These are phyloP conservation scores for Sclerotinia trifoliorum DNA, from an alignment of 2,329 filamentous ascomycete species.

Conservation along the genomic window DNA sequence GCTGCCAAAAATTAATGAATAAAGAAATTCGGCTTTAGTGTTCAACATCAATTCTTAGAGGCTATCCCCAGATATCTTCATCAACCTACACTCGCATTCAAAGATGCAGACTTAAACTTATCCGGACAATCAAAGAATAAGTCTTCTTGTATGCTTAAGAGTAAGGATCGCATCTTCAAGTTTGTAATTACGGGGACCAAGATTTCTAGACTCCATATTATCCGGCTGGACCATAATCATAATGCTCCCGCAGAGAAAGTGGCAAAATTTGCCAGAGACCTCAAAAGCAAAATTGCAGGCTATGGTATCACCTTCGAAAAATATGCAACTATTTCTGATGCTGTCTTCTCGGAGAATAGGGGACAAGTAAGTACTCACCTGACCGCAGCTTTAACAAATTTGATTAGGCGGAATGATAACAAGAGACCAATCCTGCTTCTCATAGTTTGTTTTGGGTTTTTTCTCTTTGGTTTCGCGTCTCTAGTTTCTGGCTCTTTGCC, in stretches of 20 bases:
- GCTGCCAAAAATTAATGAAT: neutral
- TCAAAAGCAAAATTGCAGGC: too few relatives aligned
- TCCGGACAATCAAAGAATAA: neutral
- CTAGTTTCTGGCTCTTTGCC: neutral
- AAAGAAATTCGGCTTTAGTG: neutral
- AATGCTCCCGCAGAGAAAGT: too few relatives aligned
- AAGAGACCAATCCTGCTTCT: too few relatives aligned
- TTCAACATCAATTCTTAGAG: neutral
- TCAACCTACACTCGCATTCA: neutral
- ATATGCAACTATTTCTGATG: too few relatives aligned
- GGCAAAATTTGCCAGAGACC: too few relatives aligned
- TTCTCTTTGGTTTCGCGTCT: neutral
- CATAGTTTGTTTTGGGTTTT: too few relatives aligned
- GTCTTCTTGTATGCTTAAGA: neutral
- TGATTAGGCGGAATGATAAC: too few relatives aligned
- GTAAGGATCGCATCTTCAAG: neutral
- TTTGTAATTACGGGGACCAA: neutral
- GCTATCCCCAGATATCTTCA: neutral
- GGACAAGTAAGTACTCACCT: too few relatives aligned
- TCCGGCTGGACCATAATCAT: neutral
- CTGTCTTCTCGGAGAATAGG: too few relatives aligned
- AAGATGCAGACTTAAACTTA: neutral
- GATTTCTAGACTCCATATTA: neutral
- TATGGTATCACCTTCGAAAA: too few relatives aligned
- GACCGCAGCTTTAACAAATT: too few relatives aligned